These are phyloP conservation scores for Neurospora cerealis DNA, from an alignment of 495 filamentous ascomycete species.

Conservation along the genomic window DNA sequence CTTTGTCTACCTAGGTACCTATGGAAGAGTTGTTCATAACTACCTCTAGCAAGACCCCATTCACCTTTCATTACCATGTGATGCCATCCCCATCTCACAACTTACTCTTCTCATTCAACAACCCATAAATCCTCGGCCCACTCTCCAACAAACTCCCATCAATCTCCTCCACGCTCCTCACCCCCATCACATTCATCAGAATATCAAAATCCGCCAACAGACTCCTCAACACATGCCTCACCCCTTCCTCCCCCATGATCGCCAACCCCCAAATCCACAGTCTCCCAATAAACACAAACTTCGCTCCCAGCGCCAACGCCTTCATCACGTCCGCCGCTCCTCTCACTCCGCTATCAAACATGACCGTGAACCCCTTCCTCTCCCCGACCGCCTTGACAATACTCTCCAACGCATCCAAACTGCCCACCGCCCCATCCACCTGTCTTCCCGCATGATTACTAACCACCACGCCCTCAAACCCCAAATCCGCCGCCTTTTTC, in stretches of 20 bases:
- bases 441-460: slow-evolving; percentile 36
- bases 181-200: slow-evolving; percentile 48
- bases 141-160: slow-evolving; percentile 40
- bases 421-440: slow-evolving; percentile 34
- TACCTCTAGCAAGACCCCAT: not conserved
- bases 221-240: slow-evolving; percentile 45
- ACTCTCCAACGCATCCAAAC: slow-evolving; percentile 34
- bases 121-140: not conserved
- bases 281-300: slow-evolving; percentile 41
- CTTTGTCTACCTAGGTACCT: no score
- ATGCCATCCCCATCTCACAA: not conserved
- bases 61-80: not conserved
- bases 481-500: slow-evolving; percentile 19
- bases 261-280: slow-evolving; percentile 39
- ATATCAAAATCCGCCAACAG: slow-evolving; percentile 52
- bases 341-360: slow-evolving; percentile 42
- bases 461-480: slow-evolving; percentile 28
- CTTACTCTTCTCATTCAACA: not conserved
- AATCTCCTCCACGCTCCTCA: slow-evolving; percentile 42
- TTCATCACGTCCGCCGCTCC: slow-evolving; percentile 40
- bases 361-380: slow-evolving; percentile 28
- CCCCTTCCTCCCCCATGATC: slow-evolving; percentile 47
- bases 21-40: no score
- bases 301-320: slow-evolving; percentile 43
- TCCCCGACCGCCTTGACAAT: slow-evolving; percentile 40